Evolutionary conservation across 1,139 yeast genomes (phyloP), one percentile per base, ranked within the genome.

Genomic region (Nakaseomyces kungkrabaensis): DNA sequence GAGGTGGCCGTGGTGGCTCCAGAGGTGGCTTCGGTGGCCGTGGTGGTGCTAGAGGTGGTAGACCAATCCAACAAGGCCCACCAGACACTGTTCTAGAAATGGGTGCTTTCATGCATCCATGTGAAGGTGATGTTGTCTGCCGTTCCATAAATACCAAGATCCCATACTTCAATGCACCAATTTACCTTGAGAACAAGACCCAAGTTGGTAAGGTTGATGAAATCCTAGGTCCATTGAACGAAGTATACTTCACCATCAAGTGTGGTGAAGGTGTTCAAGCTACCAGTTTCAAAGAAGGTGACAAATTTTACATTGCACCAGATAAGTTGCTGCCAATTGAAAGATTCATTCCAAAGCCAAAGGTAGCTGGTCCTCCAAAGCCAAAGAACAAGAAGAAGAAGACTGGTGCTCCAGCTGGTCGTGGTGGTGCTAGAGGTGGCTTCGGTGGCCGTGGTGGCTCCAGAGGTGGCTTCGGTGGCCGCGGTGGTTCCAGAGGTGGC

Each of bases 121-220:
- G 96, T 69, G 99, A 94, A 72, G 97, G 96, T 54, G 98, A 94
- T 66, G 85, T 94, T 67, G 95, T 94, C 50, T 92, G 97, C 74
- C 88, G 92, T 66, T 88, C 97, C 47, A 86, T 86, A 64, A 92
- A 92, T 70, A 80, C 87, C 54, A 92, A 92, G 75, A 78, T 94
- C 59, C 99, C 99, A 62, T 94, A 92, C 71, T 94, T 94, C 79
- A 94, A 94, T 72, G 99, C 99, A 31, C 98, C 98, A 67, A 90
- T 94, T 66, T 94, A 85, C 69, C 79, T 92, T 60, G 97, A 92
- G 69, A 92, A 92, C 77, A 85, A 84, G 76, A 85, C 96, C 32
- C 94, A 86, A 66, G 82, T 94, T 50, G 99, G 99, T 62, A 94
- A 94, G 72, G 96, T 94, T 52, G 99, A 94, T 68, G 99, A 94